These are phyloP conservation scores for Psilocybe cubensis DNA, from an alignment of 768 basidiomycete species.

Conservation along the genomic window DNA sequence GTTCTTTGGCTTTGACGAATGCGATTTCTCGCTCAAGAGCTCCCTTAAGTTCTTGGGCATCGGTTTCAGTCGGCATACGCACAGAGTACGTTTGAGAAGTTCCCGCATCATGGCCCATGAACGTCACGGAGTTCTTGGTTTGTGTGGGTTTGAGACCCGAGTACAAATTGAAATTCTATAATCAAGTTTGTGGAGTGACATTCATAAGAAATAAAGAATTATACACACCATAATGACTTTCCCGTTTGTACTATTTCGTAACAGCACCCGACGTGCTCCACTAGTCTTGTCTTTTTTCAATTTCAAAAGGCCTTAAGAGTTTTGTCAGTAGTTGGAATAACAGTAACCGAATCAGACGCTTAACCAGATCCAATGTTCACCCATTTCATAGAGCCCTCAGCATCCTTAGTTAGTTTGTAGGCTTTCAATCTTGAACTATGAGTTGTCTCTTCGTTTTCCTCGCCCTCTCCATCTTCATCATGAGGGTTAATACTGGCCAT, in stretches of 20 bases:
- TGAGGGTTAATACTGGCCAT: slow-evolving; percentile 38
- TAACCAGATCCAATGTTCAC: slow-evolving; percentile 68
- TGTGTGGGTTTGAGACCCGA: slow-evolving; percentile 56
- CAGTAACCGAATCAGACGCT: slow-evolving; percentile 24
- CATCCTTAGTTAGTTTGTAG: slow-evolving; percentile 57
- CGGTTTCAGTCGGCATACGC: slow-evolving; percentile 60
- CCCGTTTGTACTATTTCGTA: slow-evolving; percentile 76
- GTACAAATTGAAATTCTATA: slow-evolving; percentile 77
- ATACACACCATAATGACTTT: slow-evolving; percentile 72
- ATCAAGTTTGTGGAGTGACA: slow-evolving; percentile 3
- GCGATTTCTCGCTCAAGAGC: slow-evolving; percentile 67
- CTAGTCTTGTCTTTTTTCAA: slow-evolving; percentile 77
- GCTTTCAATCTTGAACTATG: slow-evolving; percentile 64
- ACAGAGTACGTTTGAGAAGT: slow-evolving; percentile 63
- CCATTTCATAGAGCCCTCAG: slow-evolving; percentile 56
- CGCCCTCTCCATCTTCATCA: slow-evolving; percentile 78
- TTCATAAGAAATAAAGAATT: neutral
- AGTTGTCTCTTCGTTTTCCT: slow-evolving; percentile 76
- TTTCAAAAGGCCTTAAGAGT: slow-evolving; percentile 58
- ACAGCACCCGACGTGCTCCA: slow-evolving; percentile 58
- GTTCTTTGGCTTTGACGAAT: slow-evolving; percentile 44
- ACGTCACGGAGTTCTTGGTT: slow-evolving; percentile 57
- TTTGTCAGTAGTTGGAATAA: neutral
- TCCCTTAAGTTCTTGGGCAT: slow-evolving; percentile 58
- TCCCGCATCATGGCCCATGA: slow-evolving; percentile 71